These are phyloP conservation scores for Beauveria australis DNA, from an alignment of 2,329 filamentous ascomycete genomes.

Conservation along the genomic window DNA sequence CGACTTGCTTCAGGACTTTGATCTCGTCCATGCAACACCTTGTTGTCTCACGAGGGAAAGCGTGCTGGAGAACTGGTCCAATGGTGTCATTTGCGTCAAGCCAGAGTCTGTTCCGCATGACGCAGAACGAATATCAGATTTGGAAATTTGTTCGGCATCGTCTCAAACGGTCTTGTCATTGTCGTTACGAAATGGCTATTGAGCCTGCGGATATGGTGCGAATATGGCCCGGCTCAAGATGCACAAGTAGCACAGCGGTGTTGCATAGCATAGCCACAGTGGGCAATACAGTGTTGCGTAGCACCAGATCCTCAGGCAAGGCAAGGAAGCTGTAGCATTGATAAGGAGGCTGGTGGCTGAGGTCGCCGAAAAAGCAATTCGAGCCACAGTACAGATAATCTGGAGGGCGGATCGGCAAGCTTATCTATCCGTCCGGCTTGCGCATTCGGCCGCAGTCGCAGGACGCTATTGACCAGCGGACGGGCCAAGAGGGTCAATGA, in stretches of 20 bases:
- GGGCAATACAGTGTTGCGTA: background rate
- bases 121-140: too few species aligned
- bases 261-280: background rate
- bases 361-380: background rate
- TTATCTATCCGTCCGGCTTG: background rate
- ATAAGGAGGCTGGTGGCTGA: background rate
- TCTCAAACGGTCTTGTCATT: background rate
- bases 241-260: background rate
- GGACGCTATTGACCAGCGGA: background rate
- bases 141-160: background rate
- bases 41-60: too few species aligned
- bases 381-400: too few species aligned
- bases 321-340: background rate
- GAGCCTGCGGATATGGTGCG: background rate
- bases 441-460: background rate
- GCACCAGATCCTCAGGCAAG: background rate
- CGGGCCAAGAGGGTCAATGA: background rate
- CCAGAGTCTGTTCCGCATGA: too few species aligned
- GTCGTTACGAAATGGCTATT: background rate
- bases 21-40: too few species aligned
- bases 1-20: too few species aligned
- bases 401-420: background rate
- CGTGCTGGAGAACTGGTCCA: too few species aligned
- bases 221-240: background rate
- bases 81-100: too few species aligned